phyloP scores from a whole-genome alignment of 2,329 filamentous ascomycete species.

The Penicillium sp. region DNA sequence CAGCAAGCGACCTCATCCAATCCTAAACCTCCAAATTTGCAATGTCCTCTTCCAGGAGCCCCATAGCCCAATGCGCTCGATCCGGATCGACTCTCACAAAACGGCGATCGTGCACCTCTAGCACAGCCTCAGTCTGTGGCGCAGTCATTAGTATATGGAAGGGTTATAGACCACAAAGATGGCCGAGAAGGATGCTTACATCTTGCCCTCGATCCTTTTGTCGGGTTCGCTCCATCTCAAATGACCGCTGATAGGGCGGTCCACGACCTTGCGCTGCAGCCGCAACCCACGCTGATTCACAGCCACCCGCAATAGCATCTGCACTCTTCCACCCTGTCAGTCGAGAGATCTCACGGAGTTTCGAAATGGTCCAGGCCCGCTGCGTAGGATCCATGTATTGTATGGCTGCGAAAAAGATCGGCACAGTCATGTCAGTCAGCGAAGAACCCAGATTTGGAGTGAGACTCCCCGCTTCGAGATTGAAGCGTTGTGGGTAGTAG shows the following conservation, averaged over 20 bases:
- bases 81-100: slow-evolving; percentile 62
- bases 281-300: slow-evolving; percentile 78
- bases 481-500: slow-evolving; percentile 43
- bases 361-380: slow-evolving; percentile 70
- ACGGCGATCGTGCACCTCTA: slow-evolving; percentile 44
- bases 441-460: slow-evolving; percentile 76
- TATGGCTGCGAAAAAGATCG: slow-evolving; percentile 81
- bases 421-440: slow-evolving; percentile 76
- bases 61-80: slow-evolving; percentile 70
- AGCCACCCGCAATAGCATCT: slow-evolving; percentile 74
- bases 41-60: slow-evolving; percentile 75
- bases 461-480: slow-evolving; percentile 49
- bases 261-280: slow-evolving; percentile 69
- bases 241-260: slow-evolving; percentile 60
- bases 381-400: slow-evolving; percentile 70
- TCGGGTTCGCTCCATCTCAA: slow-evolving; percentile 16
- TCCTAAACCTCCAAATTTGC: slow-evolving; percentile 56
- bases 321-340: slow-evolving; percentile 87
- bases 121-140: slow-evolving; percentile 16
- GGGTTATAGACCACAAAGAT: background rate
- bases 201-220: background rate
- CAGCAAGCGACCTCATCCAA: slow-evolving; percentile 1
- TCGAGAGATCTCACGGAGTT: slow-evolving; percentile 69
- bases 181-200: slow-evolving; percentile 15
- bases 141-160: slow-evolving; percentile 23